Evolutionary conservation across 1,284 basidiomycete species (phyloP).

Genomic region (Microbotryum intermedium): DNA sequence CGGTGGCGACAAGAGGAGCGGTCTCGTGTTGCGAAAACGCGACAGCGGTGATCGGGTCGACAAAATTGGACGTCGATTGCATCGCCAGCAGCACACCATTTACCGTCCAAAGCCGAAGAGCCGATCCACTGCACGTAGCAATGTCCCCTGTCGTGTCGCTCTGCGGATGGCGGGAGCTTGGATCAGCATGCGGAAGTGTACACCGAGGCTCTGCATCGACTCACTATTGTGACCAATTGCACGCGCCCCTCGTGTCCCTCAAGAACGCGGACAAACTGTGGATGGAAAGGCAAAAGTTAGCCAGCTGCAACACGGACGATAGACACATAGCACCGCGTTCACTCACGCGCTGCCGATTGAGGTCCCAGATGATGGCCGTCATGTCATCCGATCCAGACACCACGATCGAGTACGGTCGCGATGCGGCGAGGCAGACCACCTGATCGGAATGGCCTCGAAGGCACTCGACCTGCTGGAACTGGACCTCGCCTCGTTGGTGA

Average conservation of each 20-base stretch:
- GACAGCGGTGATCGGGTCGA: constrained; percentile 4
- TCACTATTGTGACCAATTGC: constrained; percentile 66
- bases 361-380: constrained; percentile 80
- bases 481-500: constrained; percentile 33
- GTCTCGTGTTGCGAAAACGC: constrained; percentile 12
- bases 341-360: constrained; percentile 50
- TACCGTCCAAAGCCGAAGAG: constrained; percentile 67
- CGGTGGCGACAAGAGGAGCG: constrained; percentile 6
- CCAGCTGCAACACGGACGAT: constrained; percentile 53
- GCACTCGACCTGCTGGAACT: constrained; percentile 53
- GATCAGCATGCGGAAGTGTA: not conserved
- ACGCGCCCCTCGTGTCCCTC: constrained; percentile 51
- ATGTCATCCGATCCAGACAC: constrained; percentile 79
- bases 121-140: constrained; percentile 62
- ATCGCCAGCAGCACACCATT: constrained; percentile 47
- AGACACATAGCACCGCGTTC: too few relatives aligned
- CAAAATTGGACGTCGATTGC: not conserved
- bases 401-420: constrained; percentile 69
- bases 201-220: constrained; percentile 58
- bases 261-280: not conserved
- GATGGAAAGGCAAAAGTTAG: constrained; percentile 50
- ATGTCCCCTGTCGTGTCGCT: constrained; percentile 51
- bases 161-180: constrained; percentile 41
- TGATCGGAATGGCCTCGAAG: constrained; percentile 65
- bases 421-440: constrained; percentile 63